Conservation (phyloP, 768 basidiomycete genomes). For the Rhizopogon vesiculosus region DNA sequence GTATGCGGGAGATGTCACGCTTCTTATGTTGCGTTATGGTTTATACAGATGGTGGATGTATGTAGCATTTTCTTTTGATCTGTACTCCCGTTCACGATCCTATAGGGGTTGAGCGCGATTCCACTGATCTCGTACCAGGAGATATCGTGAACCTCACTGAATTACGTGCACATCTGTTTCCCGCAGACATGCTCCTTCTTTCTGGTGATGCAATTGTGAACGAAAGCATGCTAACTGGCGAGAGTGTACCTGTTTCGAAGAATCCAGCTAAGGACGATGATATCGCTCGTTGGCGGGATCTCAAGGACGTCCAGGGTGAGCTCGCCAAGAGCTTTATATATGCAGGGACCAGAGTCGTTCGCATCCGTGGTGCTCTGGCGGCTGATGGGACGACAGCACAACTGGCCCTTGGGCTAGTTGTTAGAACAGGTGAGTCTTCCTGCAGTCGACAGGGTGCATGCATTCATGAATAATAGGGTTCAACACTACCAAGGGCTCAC, state of each 20-base stretch:
- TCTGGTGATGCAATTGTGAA: slow-evolving; percentile 98
- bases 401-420: slow-evolving; percentile 79
- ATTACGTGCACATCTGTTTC: slow-evolving; percentile 66
- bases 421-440: slow-evolving; percentile 64
- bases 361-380: slow-evolving; percentile 64
- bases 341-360: slow-evolving; percentile 85
- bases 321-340: slow-evolving; percentile 83
- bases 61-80: slow-evolving; percentile 20
- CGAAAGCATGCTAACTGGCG: slow-evolving; percentile 98
- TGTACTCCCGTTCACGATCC: slow-evolving; percentile 1
- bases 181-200: slow-evolving; percentile 88
- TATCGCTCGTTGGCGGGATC: slow-evolving; percentile 63
- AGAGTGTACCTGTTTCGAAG: slow-evolving; percentile 96
- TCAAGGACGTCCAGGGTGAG: slow-evolving; percentile 54
- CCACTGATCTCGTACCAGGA: slow-evolving; percentile 80
- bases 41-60: slow-evolving; percentile 68
- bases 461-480: slow-evolving; percentile 53
- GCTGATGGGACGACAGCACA: slow-evolving; percentile 46
- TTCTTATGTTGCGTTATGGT: slow-evolving; percentile 77
- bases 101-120: slow-evolving; percentile 69
- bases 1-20: slow-evolving; percentile 96
- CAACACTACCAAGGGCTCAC: slow-evolving; percentile 94
- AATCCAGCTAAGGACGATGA: slow-evolving; percentile 77
- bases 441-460: not conserved
- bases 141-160: slow-evolving; percentile 89